Base-by-base conservation (phyloP, 1,139 yeast species). In the Saccharomyces hybrid region DNA sequence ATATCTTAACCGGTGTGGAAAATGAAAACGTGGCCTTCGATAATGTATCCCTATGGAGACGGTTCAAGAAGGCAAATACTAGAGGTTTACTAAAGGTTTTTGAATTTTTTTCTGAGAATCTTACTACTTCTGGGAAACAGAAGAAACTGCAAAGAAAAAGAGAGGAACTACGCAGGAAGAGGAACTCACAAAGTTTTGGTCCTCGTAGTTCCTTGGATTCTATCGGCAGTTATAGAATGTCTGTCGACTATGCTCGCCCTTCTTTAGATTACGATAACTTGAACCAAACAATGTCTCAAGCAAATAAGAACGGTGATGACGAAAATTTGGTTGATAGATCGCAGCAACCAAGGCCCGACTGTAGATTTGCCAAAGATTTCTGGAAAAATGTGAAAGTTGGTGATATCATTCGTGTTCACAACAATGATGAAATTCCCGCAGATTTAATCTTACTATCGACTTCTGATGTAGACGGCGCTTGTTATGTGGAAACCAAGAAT, bases 311-410 rank as follows among this genome's bases (percentile, higher is more conserved):
- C 23, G 54, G 57, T 13, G 60, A 57, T 48, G 57, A 57, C 23
- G 56, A 57, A 3, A 60, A 61, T 20, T 50, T 69, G 9, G 51
- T 69, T 5, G 69, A 68, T 55, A 59, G 56, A 42, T 55, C 61
- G 2, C 48, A 66, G 48, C 69, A 69, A 3, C 50, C 59, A 14
- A 53, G 57, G 25, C 57, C 62, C 9, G 68, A 68, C 20, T 62
- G 63, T 49, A 74, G 75, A 53, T 91, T 91, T 73, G 79, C 79
- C 55, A 85, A 82, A 59, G 82, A 83, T 57, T 82, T 77, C 64
- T 93, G 99, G 99, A 93, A 93, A 70, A 88, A 84, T 66, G 85
- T 91, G 46, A 77, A 78, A 54, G 96, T 91, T 28, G 99, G 99
- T 56, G 97, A 93, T 66, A 79, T 91, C 60, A 81, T 93, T 50